Evolutionary conservation across 208 protist genomes (phyloP).

Genomic region (Blastocrithidia nonstop): DNA sequence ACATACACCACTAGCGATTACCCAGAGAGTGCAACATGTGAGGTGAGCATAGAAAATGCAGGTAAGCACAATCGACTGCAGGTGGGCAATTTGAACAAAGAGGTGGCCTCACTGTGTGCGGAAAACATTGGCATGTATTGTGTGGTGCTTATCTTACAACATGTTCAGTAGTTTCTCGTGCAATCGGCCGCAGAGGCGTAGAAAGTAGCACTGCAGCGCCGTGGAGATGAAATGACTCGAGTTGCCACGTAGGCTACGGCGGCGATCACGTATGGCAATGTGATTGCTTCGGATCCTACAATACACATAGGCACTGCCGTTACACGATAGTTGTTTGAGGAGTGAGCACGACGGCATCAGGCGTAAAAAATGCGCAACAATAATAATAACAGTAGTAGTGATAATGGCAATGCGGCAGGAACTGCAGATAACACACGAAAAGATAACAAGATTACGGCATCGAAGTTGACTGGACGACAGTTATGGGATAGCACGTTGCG

Average conservation of each 20-base stretch:
- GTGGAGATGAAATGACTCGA: conserved; percentile 37
- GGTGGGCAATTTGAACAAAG: conserved; percentile 26
- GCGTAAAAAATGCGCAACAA: conserved; percentile 22
- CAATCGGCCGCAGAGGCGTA: conserved; percentile 41
- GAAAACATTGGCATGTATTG: conserved; percentile 67
- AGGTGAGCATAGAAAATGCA: conserved; percentile 40
- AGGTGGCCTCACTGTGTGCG: conserved; percentile 33
- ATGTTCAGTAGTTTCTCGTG: conserved; percentile 50
- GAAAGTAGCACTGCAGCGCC: conserved; percentile 43
- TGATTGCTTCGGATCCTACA: conserved; percentile 35
- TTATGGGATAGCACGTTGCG: conserved; percentile 72
- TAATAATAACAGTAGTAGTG: neutral
- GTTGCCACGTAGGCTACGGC: conserved; percentile 17
- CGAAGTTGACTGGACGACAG: conserved; percentile 73
- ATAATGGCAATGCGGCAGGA: neutral
- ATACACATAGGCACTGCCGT: conserved; percentile 63
- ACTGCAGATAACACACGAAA: conserved; percentile 25
- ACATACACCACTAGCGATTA: conserved; percentile 55
- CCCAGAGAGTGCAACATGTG: conserved; percentile 39
- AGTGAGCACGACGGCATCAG: conserved; percentile 52
- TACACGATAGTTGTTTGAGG: conserved; percentile 68
- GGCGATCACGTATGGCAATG: neutral
- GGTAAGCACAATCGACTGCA: conserved; percentile 57
- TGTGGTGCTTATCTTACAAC: conserved; percentile 56
- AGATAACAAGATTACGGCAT: conserved; percentile 13